phyloP scores from a whole-genome alignment of 768 basidiomycete genomes.

The Exidia glandulosa region DNA sequence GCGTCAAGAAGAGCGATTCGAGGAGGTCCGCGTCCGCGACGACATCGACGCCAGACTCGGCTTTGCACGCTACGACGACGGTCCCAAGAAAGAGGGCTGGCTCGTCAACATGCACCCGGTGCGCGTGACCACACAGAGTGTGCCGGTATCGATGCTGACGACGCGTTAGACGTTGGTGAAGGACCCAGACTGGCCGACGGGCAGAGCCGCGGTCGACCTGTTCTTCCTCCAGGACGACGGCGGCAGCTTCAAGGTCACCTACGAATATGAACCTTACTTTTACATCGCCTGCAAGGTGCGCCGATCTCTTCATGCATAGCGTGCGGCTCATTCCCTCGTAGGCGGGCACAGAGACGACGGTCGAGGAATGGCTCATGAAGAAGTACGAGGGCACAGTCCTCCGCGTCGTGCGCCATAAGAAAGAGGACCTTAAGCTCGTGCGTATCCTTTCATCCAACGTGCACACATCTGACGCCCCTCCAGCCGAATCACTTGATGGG shows the following conservation, averaged over 20 bases:
- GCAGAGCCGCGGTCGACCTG: conserved; percentile 85
- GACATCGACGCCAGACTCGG: conserved; percentile 93
- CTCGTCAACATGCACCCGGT: conserved; percentile 98
- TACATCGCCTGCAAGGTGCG: conserved; percentile 82
- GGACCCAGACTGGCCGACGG: conserved; percentile 73
- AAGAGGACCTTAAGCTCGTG: conserved; percentile 82
- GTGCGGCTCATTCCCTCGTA: conserved; percentile 20
- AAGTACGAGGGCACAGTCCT: conserved; percentile 80
- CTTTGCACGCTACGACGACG: conserved; percentile 73
- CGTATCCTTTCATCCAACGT: conserved; percentile 6
- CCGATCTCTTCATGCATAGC: too few relatives aligned
- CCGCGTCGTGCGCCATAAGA: conserved; percentile 68
- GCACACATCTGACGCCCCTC: background rate
- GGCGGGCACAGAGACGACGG: conserved; percentile 75
- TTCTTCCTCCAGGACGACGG: conserved; percentile 98
- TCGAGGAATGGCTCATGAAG: conserved; percentile 94
- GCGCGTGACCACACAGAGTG: conserved; percentile 16
- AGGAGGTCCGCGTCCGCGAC: conserved; percentile 61
- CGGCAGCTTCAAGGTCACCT: conserved; percentile 88
- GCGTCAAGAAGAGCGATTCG: conserved; percentile 75
- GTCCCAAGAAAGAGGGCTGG: conserved; percentile 75
- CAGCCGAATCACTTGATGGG: conserved; percentile 92
- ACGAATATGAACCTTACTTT: conserved; percentile 92
- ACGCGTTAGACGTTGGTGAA: conserved; percentile 64
- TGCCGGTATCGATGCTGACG: background rate